Evolutionary conservation across 75 land plant species (phyloP).

Genomic region (Pseudotsuga menziesii): DNA sequence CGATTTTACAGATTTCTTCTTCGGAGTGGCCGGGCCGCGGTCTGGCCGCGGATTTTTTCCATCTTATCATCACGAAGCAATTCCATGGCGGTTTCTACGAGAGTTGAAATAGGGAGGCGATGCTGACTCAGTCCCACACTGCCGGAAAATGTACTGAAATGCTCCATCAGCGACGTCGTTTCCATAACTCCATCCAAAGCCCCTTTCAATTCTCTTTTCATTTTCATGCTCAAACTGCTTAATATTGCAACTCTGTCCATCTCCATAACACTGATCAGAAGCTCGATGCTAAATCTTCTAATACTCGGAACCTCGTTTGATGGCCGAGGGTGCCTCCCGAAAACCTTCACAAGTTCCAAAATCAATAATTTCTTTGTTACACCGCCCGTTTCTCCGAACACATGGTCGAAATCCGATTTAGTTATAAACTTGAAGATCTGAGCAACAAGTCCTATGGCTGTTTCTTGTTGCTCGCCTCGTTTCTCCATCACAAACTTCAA

Average conservation of each 20-base stretch:
- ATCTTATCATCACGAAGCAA: too few species aligned
- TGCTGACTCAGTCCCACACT: constrained; percentile 55
- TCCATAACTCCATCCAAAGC: not conserved
- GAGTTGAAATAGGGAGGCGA: constrained; percentile 13
- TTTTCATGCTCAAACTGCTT: too few species aligned
- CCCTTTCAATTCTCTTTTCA: too few species aligned
- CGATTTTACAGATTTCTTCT: too few species aligned
- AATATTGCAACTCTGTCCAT: not conserved
- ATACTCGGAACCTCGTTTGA: not conserved
- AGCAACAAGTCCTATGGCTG: constrained; percentile 29
- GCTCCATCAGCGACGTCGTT: not conserved
- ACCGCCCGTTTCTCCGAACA: constrained; percentile 18
- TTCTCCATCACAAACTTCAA: not conserved
- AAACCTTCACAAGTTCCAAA: constrained; percentile 5
- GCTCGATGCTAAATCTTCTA: not conserved
- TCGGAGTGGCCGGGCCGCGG: too few species aligned
- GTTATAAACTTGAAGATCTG: not conserved
- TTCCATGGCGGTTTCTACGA: too few species aligned
- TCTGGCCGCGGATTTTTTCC: too few species aligned
- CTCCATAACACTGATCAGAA: not conserved
- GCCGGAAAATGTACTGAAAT: constrained; percentile 16
- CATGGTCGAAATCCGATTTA: constrained; percentile 18
- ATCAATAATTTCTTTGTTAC: constrained; percentile 8
- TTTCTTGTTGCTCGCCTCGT: not conserved
- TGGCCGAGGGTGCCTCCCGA: not conserved